A percentile compares a stretch with the other conserved stretches of the same genome.
These are phyloP conservation scores for Clavariopsis aquatica DNA, from an alignment of 495 filamentous ascomycete genomes.

Conservation along the genomic window DNA sequence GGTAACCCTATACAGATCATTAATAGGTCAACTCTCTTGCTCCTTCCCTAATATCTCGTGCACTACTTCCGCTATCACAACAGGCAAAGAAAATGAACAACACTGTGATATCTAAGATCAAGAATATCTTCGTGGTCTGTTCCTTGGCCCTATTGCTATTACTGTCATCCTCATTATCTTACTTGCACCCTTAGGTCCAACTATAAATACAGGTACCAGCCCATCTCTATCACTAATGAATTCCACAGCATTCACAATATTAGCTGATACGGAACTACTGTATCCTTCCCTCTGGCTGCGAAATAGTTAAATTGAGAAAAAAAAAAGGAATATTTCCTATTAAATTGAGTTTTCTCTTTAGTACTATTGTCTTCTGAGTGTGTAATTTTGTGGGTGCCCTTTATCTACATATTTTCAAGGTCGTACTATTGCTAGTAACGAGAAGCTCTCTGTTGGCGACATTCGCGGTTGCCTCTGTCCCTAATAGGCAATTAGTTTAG, in stretches of 20 bases:
- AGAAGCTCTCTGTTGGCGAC: constrained; percentile 15
- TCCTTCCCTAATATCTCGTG: too few relatives aligned
- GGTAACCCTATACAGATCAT: too few relatives aligned
- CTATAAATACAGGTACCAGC: constrained; percentile 37
- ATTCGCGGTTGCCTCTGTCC: constrained; percentile 14
- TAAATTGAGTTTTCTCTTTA: constrained; percentile 35
- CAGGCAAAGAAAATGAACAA: not conserved
- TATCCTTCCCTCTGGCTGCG: constrained; percentile 38
- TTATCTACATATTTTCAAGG: constrained; percentile 4
- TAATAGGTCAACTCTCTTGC: too few relatives aligned
- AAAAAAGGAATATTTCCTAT: constrained; percentile 38
- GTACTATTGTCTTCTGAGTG: constrained; percentile 41
- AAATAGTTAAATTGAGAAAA: constrained; percentile 41
- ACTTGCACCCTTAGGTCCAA: constrained; percentile 7
- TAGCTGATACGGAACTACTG: constrained; percentile 41
- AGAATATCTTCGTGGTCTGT: constrained; percentile 7
- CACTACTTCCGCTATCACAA: too few relatives aligned
- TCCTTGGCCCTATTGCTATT: not conserved
- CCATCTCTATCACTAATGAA: constrained; percentile 34
- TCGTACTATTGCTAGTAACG: not conserved
- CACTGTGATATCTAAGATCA: constrained; percentile 44
- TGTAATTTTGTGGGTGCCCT: constrained; percentile 39
- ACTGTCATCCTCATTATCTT: constrained; percentile 8
- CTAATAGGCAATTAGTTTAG: too few relatives aligned
- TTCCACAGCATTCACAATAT: constrained; percentile 36